Evolutionary conservation across 2,329 filamentous ascomycete genomes (phyloP).

Genomic region (Sporothrix inflata): DNA sequence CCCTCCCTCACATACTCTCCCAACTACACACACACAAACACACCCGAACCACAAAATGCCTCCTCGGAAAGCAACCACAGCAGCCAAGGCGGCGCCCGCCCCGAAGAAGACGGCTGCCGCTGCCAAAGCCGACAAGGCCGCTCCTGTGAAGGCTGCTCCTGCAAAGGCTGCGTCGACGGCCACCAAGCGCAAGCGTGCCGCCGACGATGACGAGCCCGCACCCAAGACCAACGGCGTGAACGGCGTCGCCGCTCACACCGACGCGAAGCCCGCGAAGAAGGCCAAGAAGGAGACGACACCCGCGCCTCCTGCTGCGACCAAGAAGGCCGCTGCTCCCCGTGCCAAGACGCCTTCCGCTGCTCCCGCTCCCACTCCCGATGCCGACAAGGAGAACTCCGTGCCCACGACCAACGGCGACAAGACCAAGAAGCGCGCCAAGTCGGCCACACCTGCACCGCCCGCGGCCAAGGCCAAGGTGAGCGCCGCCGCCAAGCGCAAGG

Average conservation of each 20-base stretch:
- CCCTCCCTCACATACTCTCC: not conserved
- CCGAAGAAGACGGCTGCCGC: constrained; percentile 38
- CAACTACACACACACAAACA: not conserved
- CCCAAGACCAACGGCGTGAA: constrained; percentile 32
- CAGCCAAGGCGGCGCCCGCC: constrained; percentile 38
- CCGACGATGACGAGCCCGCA: constrained; percentile 26
- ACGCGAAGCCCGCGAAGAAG: constrained; percentile 38
- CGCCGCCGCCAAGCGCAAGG: constrained; percentile 31
- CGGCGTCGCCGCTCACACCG: not conserved
- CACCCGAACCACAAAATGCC: constrained; percentile 30
- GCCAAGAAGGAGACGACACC: constrained; percentile 30
- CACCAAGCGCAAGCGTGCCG: constrained; percentile 28
- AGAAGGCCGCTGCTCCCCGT: constrained; percentile 23
- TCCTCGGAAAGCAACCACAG: constrained; percentile 25
- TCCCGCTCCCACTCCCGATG: constrained; percentile 21
- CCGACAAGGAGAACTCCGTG: constrained; percentile 30
- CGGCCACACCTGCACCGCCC: constrained; percentile 24
- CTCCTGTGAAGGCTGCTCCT: constrained; percentile 21
- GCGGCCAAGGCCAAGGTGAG: constrained; percentile 30
- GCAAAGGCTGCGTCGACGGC: constrained; percentile 17
- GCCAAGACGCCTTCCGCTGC: constrained; percentile 23
- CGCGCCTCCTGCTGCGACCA: constrained; percentile 11
- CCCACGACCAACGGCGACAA: constrained; percentile 31
- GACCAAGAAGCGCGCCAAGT: constrained; percentile 28
- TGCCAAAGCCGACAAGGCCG: constrained; percentile 34